Evolutionary conservation across 352 stramenopile genomes (phyloP), one percentile per base, ranked within the genome.

Genomic region (Thraustotheca clavata): DNA sequence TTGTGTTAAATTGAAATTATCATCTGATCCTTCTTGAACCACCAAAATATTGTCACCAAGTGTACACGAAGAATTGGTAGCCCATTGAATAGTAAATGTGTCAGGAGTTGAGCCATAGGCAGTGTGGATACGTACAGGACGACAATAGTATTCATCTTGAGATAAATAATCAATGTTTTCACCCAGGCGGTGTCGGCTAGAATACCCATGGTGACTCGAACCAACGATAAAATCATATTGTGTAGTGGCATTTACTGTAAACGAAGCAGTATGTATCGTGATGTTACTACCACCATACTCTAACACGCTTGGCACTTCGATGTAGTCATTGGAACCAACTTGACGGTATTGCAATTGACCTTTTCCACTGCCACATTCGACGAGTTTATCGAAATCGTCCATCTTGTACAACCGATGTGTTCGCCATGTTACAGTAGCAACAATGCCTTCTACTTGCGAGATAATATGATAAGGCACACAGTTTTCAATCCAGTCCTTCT

Each of bases 401-500:
- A 74, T 70, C 32, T 63, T 71, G 60, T 88, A 89, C 6, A 83
- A 89, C 39, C 83, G 73, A 29, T 76, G 73, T 40, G 81, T 89
- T 32, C 75, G 69, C 79, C 83, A 92, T 69, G 89, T 79, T 32
- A 92, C 72, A 0, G 89, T 72, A 11, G 43, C 43, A 31, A 20
- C 7, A 22, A 72, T 71, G 8, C 60, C 61, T 46, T 73, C 78
- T 20, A 83, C 60, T 52, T 82, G 88, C 40, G 81, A 90, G 38
- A 74, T 76, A 40, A 92, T 84, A 70, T 88, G 76, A 71, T 87
- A 86, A 14, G 81, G 83, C 61, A 89, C 80, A 68, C 81, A 93
- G 72, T 93, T 93, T 68, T 93, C 83, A 43, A 93, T 72, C 69
- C 89, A 78, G 62, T 76, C 77, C 78, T 89, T 87, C 41, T 83